A percentile compares a stretch with the other conserved stretches of the same genome.
Evolutionary conservation across 192 early-diverging fungal species (phyloP).

Genomic region (Linnemannia hyalina): DNA sequence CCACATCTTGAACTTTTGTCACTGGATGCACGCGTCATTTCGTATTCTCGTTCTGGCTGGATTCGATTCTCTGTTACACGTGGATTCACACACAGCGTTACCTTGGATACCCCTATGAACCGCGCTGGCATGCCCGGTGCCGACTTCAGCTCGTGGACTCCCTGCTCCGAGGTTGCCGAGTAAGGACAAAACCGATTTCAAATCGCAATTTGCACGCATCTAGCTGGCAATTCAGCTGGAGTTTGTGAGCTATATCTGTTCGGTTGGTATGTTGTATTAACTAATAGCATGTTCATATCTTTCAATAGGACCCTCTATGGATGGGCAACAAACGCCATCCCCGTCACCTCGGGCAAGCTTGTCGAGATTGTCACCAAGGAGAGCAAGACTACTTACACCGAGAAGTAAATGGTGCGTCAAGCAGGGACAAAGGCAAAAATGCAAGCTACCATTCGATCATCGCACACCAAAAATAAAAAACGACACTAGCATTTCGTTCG

Average conservation of each 20-base stretch:
- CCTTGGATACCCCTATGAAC: slow-evolving; percentile 93
- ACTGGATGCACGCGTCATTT: neutral
- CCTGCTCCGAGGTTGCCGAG: slow-evolving; percentile 77
- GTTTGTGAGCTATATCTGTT: neutral
- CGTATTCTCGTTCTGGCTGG: neutral
- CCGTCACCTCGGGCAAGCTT: slow-evolving; percentile 69
- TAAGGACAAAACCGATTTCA: slow-evolving; percentile 43
- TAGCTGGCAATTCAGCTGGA: neutral
- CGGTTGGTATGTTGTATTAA: slow-evolving; percentile 7
- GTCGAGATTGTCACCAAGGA: slow-evolving; percentile 72
- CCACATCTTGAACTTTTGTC: neutral
- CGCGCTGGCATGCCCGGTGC: slow-evolving; percentile 87
- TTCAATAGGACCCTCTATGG: slow-evolving; percentile 61
- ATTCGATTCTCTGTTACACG: neutral
- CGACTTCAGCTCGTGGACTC: slow-evolving; percentile 89
- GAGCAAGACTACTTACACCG: slow-evolving; percentile 68
- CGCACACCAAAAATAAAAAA: neutral
- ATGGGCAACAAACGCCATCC: slow-evolving; percentile 69
- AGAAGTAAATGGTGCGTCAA: slow-evolving; percentile 42
- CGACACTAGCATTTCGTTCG: neutral
- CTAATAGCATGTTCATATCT: neutral
- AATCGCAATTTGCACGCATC: neutral
- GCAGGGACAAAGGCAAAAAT: neutral
- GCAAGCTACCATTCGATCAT: neutral
- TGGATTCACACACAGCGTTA: slow-evolving; percentile 62